Base-by-base conservation (phyloP, 2,329 filamentous ascomycete species). In the Pseudopyricularia javanii region DNA sequence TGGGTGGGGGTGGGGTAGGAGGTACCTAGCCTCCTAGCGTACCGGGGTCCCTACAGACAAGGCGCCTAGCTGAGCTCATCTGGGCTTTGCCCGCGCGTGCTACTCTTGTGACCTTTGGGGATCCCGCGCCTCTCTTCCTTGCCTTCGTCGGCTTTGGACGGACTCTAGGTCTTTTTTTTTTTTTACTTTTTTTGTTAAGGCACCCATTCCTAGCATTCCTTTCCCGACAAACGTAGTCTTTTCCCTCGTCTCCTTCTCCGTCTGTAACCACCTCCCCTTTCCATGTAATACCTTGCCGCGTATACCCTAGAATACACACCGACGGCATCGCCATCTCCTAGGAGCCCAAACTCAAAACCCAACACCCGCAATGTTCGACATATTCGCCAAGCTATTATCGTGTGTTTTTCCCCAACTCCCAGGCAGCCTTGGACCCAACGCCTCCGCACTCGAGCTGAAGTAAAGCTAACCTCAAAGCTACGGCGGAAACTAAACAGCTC, bases 321-420 rank as follows among this genome's bases (percentile, higher is more conserved):
- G 22, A 45, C 22, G 40, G 40, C 40, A 45, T 26, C 40, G 24
- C 24, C 40, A 45, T 26, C 40, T 24, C 24, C 40, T 24, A 45
- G 24, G 40, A 45, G 15, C 22, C 15, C 40, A 45, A 24, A 3
- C 28, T 26, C n/a, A 7, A 47, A 47, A 32, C 28, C 47, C 17
- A 24, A 37, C 30, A 12, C 7, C 17, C 34, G 43, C 33, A 28
- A 51, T 91, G 85, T 89, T 91, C 64, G 83, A 86, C 68, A 78
- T 89, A 61, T 78, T 90, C 61, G 81, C 86, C 61, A 86, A 88
- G 69, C 73, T 89, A 61, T 73, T 90, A 67, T 88, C 86, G 86
- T 90, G 73, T 73, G 85, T 76, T 59, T 56, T 58, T 50, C 32
- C 45, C 54, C 53, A 8, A 12, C 22, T 45, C 7, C 40, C 24